Base-by-base conservation (phyloP, 2,329 filamentous ascomycete genomes). In the Xylariales sp. region DNA sequence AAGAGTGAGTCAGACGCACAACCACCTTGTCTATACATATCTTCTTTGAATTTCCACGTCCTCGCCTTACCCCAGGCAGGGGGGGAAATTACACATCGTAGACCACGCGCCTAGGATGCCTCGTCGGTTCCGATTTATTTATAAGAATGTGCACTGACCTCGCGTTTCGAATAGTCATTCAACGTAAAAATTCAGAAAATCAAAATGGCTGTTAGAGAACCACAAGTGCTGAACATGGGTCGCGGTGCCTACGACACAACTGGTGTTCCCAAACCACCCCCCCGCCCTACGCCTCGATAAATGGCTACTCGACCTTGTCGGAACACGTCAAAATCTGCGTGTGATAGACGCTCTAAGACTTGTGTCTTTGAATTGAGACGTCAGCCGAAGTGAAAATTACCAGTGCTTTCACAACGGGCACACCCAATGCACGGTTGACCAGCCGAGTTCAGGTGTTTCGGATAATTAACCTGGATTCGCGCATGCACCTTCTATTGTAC, bases 211-310 rank as follows among this genome's bases (percentile, higher is more conserved):
- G 68, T 69, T 64, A 74, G 73, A 71, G 77, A 77, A 56, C 69
- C 71, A 59, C 72, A 71, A 69, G 73, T 75, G 72, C 69, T 75
- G 63, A 78, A 78, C 73, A 79, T 79, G 77, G 77, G 77, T 70
- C 77, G 77, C 50, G 77, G 77, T 54, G 77, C 77, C 69, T 79
- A 79, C 52, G 77, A 79, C 67, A 78, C 77, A 66, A 79, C 77
- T 54, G 77, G 77, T 67, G 76, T 78, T 48, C 76, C 77, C 50
- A 79, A 79, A 72, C 77, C 77, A 64, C 76, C 77, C 39, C 75
- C 76, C 54, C 73, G 72, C 62, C 76, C 77, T 18, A 77, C 77
- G 76, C 77, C 76, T 46, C 73, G 65, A 75, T 78, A 78, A 78
- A 43, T 3, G 14, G 23, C 23, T 36, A 41, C 48, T 62, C 63